A percentile compares a stretch with the other conserved stretches of the same genome.
Conservation (phyloP, 768 basidiomycete species). For the Termitomyces sp. region DNA sequence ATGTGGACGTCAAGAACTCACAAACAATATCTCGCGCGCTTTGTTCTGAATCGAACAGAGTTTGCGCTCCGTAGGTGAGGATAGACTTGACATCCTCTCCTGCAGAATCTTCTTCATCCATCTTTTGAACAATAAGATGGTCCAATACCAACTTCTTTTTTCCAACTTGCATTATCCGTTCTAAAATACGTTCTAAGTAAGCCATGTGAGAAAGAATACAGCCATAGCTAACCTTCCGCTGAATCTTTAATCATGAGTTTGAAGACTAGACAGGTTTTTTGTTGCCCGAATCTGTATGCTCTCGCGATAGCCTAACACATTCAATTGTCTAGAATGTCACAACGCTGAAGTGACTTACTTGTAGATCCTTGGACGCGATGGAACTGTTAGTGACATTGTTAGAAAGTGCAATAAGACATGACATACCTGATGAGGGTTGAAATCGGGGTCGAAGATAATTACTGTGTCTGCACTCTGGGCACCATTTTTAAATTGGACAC, state of each 20-base stretch:
- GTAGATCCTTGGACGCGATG: slow-evolving; percentile 58
- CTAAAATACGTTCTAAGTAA: slow-evolving; percentile 33
- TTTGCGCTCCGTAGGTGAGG: slow-evolving; percentile 82
- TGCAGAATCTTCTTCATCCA: slow-evolving; percentile 74
- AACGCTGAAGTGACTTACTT: slow-evolving; percentile 44
- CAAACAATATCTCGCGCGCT: slow-evolving; percentile 65
- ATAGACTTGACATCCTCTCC: slow-evolving; percentile 85
- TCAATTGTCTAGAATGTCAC: not conserved
- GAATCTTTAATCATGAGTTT: slow-evolving; percentile 95
- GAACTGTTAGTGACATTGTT: not conserved
- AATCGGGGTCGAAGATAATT: slow-evolving; percentile 92
- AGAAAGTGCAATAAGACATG: not conserved
- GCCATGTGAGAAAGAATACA: not conserved
- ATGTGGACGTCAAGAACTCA: slow-evolving; percentile 24
- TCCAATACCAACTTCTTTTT: slow-evolving; percentile 94
- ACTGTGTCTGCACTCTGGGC: slow-evolving; percentile 85
- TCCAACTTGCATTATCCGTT: slow-evolving; percentile 87
- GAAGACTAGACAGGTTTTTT: slow-evolving; percentile 91
- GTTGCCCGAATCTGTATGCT: slow-evolving; percentile 91
- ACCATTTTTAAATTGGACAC: not conserved
- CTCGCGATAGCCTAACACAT: slow-evolving; percentile 80
- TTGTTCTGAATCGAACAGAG: slow-evolving; percentile 68
- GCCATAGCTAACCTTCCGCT: slow-evolving; percentile 60
- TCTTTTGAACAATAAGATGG: slow-evolving; percentile 93
- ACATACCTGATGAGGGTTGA: slow-evolving; percentile 91